Evolutionary conservation across 768 basidiomycete species (phyloP), one percentile per base, ranked within the genome.

Genomic region (Imleria badia): DNA sequence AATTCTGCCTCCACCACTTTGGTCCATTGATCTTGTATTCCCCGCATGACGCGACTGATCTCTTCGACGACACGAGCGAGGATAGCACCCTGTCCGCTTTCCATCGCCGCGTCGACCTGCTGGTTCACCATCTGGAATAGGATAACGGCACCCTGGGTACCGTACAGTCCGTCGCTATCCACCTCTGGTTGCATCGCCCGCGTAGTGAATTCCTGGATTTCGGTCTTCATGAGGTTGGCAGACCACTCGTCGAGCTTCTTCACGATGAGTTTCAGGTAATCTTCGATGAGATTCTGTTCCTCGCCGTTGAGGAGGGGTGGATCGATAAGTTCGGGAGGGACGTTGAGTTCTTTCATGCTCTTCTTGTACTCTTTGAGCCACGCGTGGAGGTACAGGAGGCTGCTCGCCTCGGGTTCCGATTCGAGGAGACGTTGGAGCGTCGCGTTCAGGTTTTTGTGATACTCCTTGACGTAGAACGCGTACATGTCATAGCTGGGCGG

Each of bases 71-170:
- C 94, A 10, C 89, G 86, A 17, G 94, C 86, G 33, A 99, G 82
- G 57, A 98, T 96, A 2, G 89, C 85, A 33, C 94, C 94, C 69
- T 98, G 97, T 7, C 92, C 91, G 61, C 94, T 98, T 70, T 98
- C 97, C 59, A 89, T 87, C 10, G 95, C 95, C 15, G 94, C 80
- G 66, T 98, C 96, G 54, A 94, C 81, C 71, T 98, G 96, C 72
- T 96, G 93, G 71, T 95, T 98, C 62, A 98, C 88, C 89, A 98
- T 94, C 73, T 97, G 91, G 80, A 98, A 98, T 56, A 99, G 78
- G 64, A 98, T 97, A 48, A 96, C 84, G 17, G 95, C 88, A 40
- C 95, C 91, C 67, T 97, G 91, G 56, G 87, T 89, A 19, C 91
- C 91, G 67, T 98, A 98, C 58, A 89, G 76, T 14, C 92, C 93